Evolutionary conservation across 2,329 filamentous ascomycete genomes (phyloP), one percentile per base, ranked within the genome.

Genomic region (Talaromyces albobiverticillius): DNA sequence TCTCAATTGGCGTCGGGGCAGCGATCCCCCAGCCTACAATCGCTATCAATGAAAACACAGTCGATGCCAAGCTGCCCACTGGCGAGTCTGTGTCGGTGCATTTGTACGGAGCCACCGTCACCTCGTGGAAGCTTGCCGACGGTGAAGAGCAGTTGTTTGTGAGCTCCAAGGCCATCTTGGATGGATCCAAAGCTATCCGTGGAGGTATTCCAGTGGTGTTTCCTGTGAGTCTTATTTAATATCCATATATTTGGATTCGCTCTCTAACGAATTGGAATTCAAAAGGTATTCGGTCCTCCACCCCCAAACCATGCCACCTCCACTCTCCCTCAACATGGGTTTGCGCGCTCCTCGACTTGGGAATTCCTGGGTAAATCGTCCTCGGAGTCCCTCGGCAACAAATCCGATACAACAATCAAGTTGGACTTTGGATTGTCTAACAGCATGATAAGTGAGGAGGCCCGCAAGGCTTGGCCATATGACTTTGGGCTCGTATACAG

Each of bases 191-290:
- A 78, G 82, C 93, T 22, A 92, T 97, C 50, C 82, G 94, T 59
- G 94, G 94, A 54, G 93, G 93, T 13, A 90, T 97, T 63, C 93
- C 93, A 4, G 76, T 97, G 49, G 91, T 96, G 32, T 97, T 96
- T 69, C 93, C 93, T 8, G 92, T 96, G 79, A 60, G 84, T 77
- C 22, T 13, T n/a, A 34, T 41, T 55, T n/a, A 7, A 20, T 38
- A 16, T 16, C 22, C 42, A 32, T 10, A 31, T 43, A 31, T 29
- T 51, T 43, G 20, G 47, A 13, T 20, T 11, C 29, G 14, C 3
- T 53, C 8, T 23, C 10, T 8, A 18, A 22, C 9, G 1, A 18
- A 43, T n/a, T 23, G 26, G 25, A 20, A 18, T n/a, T 14, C 11
- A 36, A 25, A 57, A 73, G 90, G 85, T 92, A 69, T 99, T 99